Base-by-base conservation (phyloP, 2,329 filamentous ascomycete species). In the Microcyclospora pomicola region DNA sequence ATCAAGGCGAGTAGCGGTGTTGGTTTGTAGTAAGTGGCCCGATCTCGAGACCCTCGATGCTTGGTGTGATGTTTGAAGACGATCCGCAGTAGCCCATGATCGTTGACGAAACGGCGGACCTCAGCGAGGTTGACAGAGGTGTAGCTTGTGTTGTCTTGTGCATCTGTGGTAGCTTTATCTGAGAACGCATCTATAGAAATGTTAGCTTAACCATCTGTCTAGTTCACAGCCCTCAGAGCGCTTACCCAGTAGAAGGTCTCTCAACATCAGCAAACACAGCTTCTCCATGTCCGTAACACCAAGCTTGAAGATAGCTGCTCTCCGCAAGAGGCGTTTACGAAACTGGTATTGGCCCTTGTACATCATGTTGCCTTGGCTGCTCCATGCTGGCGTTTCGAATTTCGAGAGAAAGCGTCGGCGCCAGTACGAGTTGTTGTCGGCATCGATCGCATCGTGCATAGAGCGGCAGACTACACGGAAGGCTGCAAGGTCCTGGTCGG, bases 401-500 rank as follows among this genome's bases (percentile, higher is more conserved):
- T 40, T 53, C 15, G 52, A 39, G 11, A 56, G 49, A 45, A 68
- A 73, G 13, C 55, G 59, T 29, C 49, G 44, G 28, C 64, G 61
- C 69, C 69, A 73, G 48, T 71, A 66, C 6, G 60, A 63, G 15
- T 46, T 39, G 9, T 56, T 46, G 31, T 62, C 58, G 5, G 52
- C 57, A 24, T 65, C 56, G 37, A 71, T 50, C 6, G 64, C 59
- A 43, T 56, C 38, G 27, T 55, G 49, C 0, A 63, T 62, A 3
- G 45, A 47, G 6, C 47, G 51, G 52, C 68, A 71, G 14, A 63
- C 45, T 1, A 48, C 39, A 6, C 57, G 51, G 47, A 64, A 71
- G 37, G 45, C 56, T 15, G 49, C 47, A 11, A 73, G 48, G 42
- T 72, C 67, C 13, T 49, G 46, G 47, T 72, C 67, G 6, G 42